These are phyloP conservation scores for Skeletonema menzelii DNA, from an alignment of 108 stramenopile species.

Conservation along the genomic window DNA sequence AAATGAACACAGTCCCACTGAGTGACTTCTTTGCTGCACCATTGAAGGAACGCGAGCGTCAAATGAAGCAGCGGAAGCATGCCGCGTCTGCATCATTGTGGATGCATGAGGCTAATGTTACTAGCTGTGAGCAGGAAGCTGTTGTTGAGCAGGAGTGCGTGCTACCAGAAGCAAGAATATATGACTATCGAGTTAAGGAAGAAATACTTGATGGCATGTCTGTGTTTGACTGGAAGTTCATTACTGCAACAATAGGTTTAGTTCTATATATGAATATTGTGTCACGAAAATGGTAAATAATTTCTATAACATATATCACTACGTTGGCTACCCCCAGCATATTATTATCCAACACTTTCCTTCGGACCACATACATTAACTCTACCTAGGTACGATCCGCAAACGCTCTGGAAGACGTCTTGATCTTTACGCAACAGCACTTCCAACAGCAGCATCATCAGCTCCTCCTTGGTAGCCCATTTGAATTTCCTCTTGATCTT, in stretches of 20 bases:
- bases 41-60: conserved; percentile 5
- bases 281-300: too few species aligned
- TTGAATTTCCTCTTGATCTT: background rate
- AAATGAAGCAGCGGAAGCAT: background rate
- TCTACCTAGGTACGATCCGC: too few species aligned
- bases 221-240: conserved; percentile 6
- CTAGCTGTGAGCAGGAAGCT: background rate
- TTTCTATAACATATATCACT: background rate
- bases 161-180: background rate
- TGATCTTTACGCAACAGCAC: background rate
- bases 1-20: conserved; percentile 46
- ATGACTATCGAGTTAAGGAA: background rate
- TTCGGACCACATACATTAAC: too few species aligned
- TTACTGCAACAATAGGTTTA: background rate
- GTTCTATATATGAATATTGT: too few species aligned
- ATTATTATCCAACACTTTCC: too few species aligned
- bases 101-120: conserved; percentile 8
- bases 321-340: background rate
- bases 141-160: background rate
- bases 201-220: conserved; percentile 10
- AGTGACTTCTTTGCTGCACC: conserved; percentile 62
- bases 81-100: conserved; percentile 11
- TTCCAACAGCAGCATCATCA: background rate
- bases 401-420: background rate
- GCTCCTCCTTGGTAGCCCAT: background rate